phyloP scores from a whole-genome alignment of 805 yeast genomes.

The Clavispora carvajalis region DNA sequence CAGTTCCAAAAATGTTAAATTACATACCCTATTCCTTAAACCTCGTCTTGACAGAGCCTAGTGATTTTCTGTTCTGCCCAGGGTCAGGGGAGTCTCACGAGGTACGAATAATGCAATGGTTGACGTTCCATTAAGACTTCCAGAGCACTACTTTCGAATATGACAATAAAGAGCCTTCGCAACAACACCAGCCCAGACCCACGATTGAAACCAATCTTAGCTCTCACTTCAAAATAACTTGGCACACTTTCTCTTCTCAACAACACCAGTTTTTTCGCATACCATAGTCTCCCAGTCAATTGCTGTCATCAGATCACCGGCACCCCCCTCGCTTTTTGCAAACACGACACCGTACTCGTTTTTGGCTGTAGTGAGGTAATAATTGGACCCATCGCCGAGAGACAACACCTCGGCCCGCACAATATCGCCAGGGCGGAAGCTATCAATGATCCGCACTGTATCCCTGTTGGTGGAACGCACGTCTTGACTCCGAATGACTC shows the following conservation, averaged over 20 bases:
- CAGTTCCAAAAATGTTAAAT: too few species aligned
- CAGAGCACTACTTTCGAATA: too few species aligned
- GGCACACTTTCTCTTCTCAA: slow-evolving; percentile 86
- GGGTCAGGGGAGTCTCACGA: too few species aligned
- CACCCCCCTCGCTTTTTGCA: slow-evolving; percentile 65
- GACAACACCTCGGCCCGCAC: slow-evolving; percentile 80
- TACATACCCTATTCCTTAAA: too few species aligned
- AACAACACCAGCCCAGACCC: too few species aligned
- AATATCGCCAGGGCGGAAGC: slow-evolving; percentile 89
- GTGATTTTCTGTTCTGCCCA: too few species aligned
- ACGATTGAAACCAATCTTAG: too few species aligned
- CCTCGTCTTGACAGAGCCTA: too few species aligned
- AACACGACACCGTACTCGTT: slow-evolving; percentile 93
- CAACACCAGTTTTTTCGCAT: slow-evolving; percentile 64
- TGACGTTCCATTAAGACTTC: too few species aligned
- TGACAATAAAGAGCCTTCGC: too few species aligned
- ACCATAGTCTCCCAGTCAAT: slow-evolving; percentile 96
- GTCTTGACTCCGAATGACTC: slow-evolving; percentile 80
- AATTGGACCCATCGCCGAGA: slow-evolving; percentile 89
- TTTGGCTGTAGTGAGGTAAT: slow-evolving; percentile 81
- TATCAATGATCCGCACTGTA: slow-evolving; percentile 67
- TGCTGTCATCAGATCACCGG: slow-evolving; percentile 78
- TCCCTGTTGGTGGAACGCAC: slow-evolving; percentile 89
- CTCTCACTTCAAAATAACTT: slow-evolving; percentile 55
- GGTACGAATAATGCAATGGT: too few species aligned